Base-by-base conservation (phyloP, 2,329 filamentous ascomycete species). In the Trichoderma asperellum region DNA sequence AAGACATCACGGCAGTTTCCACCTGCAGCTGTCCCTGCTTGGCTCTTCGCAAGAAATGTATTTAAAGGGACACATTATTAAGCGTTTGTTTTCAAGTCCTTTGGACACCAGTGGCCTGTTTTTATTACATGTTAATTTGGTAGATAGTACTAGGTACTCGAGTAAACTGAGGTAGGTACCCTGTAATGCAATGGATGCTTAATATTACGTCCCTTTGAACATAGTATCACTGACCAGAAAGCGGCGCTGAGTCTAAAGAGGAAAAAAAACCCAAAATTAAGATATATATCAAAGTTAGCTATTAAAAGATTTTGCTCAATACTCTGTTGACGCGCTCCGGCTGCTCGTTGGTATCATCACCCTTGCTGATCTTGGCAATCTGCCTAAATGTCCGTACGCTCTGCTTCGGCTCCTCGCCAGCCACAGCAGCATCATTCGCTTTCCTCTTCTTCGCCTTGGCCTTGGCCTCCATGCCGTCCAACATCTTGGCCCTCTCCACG, bases 401-500 rank as follows among this genome's bases (percentile, higher is more conserved):
- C 72, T 71, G 73, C 71, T 70, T 64, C 71, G 59, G 71, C 68
- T 53, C 73, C 74, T 69, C 73, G 49, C 57, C 68, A 4, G 70
- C 71, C 34, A 71, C 75, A n/a, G 71, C 74, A 8, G 71, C 74
- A 8, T 72, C 75, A 4, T 70, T 73, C 12, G 73, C 75, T 79
- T 70, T 77, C 75, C 71, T 79, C 79, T 81, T 82, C 75, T 79
- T 80, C 71, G 73, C 78, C 77, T 76, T 83, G 64, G 83, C 84
- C 64, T 67, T 67, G 73, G 89, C 83, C 76, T 89, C 88, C 79
- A 94, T 94, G 11, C 89, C 89, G 62, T 92, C 89, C 73, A 93
- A 78, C 85, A 93, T 91, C 87, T 94, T 95, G 62, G 89, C 90
- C 76, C 85, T 88, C 83, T 96, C 92, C 69, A 96, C 86, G 77